phyloP scores from a whole-genome alignment of 2,329 filamentous ascomycete species.

The Verticillium tricorpus region DNA sequence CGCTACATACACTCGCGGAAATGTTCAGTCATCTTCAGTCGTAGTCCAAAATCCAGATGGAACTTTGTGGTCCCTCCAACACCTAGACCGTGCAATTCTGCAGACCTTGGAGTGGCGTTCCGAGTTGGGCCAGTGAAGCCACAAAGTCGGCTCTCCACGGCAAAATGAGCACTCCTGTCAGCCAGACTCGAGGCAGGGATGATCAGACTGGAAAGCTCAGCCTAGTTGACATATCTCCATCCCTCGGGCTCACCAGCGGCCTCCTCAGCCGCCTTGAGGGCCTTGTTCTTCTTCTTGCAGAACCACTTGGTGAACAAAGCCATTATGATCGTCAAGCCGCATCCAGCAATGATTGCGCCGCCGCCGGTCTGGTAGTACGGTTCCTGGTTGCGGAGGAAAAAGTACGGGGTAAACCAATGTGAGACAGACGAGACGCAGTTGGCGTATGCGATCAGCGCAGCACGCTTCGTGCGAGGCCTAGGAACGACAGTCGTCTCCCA shows the following conservation, averaged over 20 bases:
- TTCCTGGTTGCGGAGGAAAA: slow-evolving; percentile 24
- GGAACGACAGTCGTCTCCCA: slow-evolving; percentile 38
- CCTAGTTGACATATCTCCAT: slow-evolving; percentile 8
- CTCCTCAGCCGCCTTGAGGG: slow-evolving; percentile 14
- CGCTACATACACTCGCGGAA: too few relatives aligned
- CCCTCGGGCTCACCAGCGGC: slow-evolving; percentile 5
- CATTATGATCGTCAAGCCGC: slow-evolving; percentile 16
- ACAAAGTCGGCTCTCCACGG: too few relatives aligned
- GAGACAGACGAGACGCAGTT: slow-evolving; percentile 33
- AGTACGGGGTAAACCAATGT: slow-evolving; percentile 38
- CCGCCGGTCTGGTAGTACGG: slow-evolving; percentile 24
- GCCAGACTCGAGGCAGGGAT: neutral
- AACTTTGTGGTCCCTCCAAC: too few relatives aligned
- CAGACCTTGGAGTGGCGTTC: too few relatives aligned
- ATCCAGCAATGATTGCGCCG: slow-evolving; percentile 20
- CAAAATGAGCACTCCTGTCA: too few relatives aligned
- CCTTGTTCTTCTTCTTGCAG: slow-evolving; percentile 19
- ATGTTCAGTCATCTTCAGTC: too few relatives aligned
- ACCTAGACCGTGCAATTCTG: too few relatives aligned
- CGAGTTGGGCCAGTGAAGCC: too few relatives aligned
- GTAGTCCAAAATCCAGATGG: too few relatives aligned
- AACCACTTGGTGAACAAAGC: slow-evolving; percentile 17
- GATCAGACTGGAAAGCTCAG: too few relatives aligned
- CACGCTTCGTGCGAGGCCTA: slow-evolving; percentile 32
- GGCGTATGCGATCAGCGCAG: slow-evolving; percentile 36